These are phyloP conservation scores for Atractiella rhizophila DNA, from an alignment of 768 basidiomycete genomes.

Conservation along the genomic window DNA sequence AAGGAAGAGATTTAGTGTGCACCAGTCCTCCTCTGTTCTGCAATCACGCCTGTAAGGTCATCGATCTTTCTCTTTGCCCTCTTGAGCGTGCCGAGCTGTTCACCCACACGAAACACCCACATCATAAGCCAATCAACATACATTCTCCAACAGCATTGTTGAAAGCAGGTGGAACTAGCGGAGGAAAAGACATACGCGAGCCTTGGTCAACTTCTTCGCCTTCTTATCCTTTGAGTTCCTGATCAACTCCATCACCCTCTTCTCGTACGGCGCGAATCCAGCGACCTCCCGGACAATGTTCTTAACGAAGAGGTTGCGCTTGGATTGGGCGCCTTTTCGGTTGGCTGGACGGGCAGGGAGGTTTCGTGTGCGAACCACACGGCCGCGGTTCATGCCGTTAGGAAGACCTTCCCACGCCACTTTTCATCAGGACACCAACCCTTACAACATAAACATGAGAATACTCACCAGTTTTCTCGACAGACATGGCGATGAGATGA, in stretches of 20 bases:
- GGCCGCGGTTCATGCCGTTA: constrained; percentile 16
- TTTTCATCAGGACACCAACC: too few relatives aligned
- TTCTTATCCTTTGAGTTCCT: constrained; percentile 10
- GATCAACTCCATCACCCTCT: constrained; percentile 75
- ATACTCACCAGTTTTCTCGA: background rate
- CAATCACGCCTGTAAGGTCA: constrained; percentile 68
- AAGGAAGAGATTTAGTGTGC: constrained; percentile 11
- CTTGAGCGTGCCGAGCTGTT: constrained; percentile 78
- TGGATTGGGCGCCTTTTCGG: constrained; percentile 72
- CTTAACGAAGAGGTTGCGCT: constrained; percentile 80
- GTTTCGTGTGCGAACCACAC: constrained; percentile 13
- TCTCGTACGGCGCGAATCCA: constrained; percentile 92
- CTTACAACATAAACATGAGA: too few relatives aligned
- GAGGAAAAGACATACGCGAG: background rate
- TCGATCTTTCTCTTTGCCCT: constrained; percentile 98
- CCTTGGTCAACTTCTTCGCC: background rate
- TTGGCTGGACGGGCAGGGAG: constrained; percentile 21
- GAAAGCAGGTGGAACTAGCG: background rate
- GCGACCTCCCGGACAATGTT: constrained; percentile 86
- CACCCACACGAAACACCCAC: background rate
- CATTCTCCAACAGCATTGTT: background rate
- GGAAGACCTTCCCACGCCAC: constrained; percentile 1
- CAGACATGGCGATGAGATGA: background rate
- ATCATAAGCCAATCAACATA: background rate
- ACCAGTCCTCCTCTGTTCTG: constrained; percentile 22